phyloP scores from a whole-genome alignment of 495 filamentous ascomycete species.

The Tuber aestivum region DNA sequence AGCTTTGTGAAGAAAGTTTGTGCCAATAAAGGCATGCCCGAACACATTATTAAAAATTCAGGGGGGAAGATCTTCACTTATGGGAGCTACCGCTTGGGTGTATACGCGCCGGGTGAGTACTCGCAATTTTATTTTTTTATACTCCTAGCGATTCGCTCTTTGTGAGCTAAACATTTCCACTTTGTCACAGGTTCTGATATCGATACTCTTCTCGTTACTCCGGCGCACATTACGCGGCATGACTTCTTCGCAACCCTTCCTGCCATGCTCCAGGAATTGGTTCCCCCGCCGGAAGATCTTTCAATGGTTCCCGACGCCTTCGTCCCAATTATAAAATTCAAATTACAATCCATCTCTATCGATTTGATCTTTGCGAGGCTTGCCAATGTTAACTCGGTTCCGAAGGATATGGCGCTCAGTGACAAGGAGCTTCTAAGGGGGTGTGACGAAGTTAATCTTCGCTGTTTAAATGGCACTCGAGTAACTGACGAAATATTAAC shows the following conservation, averaged over 20 bases:
- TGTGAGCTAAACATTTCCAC: slow-evolving; percentile 22
- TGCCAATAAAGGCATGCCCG: slow-evolving; percentile 60
- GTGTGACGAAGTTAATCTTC: slow-evolving; percentile 74
- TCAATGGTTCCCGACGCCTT: slow-evolving; percentile 81
- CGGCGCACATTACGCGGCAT: slow-evolving; percentile 74
- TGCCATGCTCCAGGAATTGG: slow-evolving; percentile 63
- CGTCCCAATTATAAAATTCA: slow-evolving; percentile 93
- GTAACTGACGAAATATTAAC: slow-evolving; percentile 87
- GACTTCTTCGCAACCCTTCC: slow-evolving; percentile 92
- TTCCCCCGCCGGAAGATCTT: slow-evolving; percentile 68
- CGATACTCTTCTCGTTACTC: slow-evolving; percentile 86
- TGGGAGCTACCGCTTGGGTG: slow-evolving; percentile 88
- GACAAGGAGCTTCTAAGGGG: slow-evolving; percentile 81
- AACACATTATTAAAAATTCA: slow-evolving; percentile 67
- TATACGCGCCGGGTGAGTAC: slow-evolving; percentile 72
- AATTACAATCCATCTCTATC: slow-evolving; percentile 82
- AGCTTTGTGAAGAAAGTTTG: slow-evolving; percentile 79
- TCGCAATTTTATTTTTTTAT: not conserved
- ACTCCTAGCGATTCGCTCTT: not conserved
- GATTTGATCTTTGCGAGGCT: slow-evolving; percentile 90
- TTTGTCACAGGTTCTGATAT: slow-evolving; percentile 75
- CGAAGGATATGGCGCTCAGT: slow-evolving; percentile 64
- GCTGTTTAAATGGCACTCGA: slow-evolving; percentile 85
- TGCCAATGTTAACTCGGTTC: slow-evolving; percentile 60
- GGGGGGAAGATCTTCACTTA: slow-evolving; percentile 91